Conservation (phyloP, 108 stramenopile genomes). For the Nitzschia inconspicua region DNA sequence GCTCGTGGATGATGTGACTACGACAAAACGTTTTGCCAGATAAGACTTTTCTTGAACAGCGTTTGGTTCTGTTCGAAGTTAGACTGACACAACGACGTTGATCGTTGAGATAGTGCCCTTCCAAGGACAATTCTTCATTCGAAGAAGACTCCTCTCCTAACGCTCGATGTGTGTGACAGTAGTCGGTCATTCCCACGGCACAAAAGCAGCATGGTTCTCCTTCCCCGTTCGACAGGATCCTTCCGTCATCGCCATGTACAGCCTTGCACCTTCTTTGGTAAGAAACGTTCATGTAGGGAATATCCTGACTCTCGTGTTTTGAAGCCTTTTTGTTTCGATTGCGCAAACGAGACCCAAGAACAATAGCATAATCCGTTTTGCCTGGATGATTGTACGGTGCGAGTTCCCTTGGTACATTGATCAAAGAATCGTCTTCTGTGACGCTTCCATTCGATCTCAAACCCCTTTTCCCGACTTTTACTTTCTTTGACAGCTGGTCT, state of each 20-base stretch:
- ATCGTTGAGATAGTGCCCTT: too few species aligned
- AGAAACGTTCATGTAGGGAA: neutral
- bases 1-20: too few species aligned
- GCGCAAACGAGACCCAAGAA: slow-evolving; percentile 4
- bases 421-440: too few species aligned
- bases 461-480: too few species aligned
- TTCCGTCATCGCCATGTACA: neutral
- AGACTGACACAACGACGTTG: too few species aligned
- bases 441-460: too few species aligned
- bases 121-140: neutral
- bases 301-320: neutral
- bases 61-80: too few species aligned
- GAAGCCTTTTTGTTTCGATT: neutral
- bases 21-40: too few species aligned
- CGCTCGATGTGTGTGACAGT: slow-evolving; percentile 5
- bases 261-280: slow-evolving; percentile 1
- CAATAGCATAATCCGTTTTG: neutral
- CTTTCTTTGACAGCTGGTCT: too few species aligned
- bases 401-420: neutral
- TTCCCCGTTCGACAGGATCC: neutral
- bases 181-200: slow-evolving; percentile 6
- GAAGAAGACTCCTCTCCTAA: neutral
- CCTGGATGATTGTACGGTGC: slow-evolving; percentile 5
- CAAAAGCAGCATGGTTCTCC: neutral
- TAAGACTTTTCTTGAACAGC: too few species aligned